Percentiles rank a stretch among this genome's conserved stretches.
phyloP scores from a whole-genome alignment of 2,329 filamentous ascomycete genomes.

The Cladosporium sphaerospermum region DNA sequence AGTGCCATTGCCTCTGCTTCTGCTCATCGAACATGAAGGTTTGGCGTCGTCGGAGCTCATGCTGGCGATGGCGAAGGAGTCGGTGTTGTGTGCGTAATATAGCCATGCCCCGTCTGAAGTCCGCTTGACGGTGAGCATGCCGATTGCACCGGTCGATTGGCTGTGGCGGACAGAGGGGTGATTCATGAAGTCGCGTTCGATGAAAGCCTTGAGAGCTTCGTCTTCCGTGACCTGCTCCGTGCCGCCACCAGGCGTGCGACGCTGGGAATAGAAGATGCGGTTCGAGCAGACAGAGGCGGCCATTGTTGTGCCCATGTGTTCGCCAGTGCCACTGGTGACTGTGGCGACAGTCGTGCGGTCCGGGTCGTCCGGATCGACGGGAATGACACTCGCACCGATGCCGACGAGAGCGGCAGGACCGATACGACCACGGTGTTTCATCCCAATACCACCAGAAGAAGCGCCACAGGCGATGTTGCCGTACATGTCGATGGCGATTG shows the following conservation, averaged over 20 bases:
- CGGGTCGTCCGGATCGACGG: slow-evolving; percentile 62
- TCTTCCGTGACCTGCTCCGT: slow-evolving; percentile 65
- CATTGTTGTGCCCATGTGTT: slow-evolving; percentile 96
- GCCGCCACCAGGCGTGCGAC: slow-evolving; percentile 10
- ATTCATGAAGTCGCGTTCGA: slow-evolving; percentile 84
- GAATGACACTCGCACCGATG: slow-evolving; percentile 84
- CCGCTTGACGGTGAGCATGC: slow-evolving; percentile 86
- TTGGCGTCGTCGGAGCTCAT: slow-evolving; percentile 73
- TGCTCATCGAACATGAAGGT: slow-evolving; percentile 83
- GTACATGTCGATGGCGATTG: slow-evolving; percentile 80
- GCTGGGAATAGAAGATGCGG: slow-evolving; percentile 56
- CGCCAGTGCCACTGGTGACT: slow-evolving; percentile 89
- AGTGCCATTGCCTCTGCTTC: slow-evolving; percentile 50
- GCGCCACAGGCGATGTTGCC: slow-evolving; percentile 91
- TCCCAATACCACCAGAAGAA: slow-evolving; percentile 94
- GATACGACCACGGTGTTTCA: slow-evolving; percentile 90
- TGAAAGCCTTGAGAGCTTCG: slow-evolving; percentile 68
- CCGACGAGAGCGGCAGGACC: slow-evolving; percentile 91
- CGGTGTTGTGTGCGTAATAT: slow-evolving; percentile 95
- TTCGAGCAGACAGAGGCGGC: slow-evolving; percentile 83
- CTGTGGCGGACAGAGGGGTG: slow-evolving; percentile 80
- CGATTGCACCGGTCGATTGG: slow-evolving; percentile 79
- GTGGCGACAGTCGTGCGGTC: slow-evolving; percentile 67
- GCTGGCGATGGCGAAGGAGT: slow-evolving; percentile 75
- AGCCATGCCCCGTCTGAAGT: slow-evolving; percentile 68